Evolutionary conservation across 2,329 filamentous ascomycete genomes (phyloP).

Genomic region (Tolypocladium tundrense): DNA sequence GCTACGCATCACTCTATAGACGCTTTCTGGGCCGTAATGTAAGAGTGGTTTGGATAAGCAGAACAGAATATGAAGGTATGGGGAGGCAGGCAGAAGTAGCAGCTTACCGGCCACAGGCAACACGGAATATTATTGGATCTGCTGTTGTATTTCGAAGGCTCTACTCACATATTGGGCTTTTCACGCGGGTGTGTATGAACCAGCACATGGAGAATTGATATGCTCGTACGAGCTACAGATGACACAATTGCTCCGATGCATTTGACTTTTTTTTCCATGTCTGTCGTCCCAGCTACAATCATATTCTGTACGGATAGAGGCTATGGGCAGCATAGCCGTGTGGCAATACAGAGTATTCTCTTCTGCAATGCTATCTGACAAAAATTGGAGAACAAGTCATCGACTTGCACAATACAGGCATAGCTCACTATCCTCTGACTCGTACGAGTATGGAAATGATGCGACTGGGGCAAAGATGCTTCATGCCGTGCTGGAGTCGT

Average conservation of each 20-base stretch:
- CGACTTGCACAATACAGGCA: background rate
- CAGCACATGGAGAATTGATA: no score
- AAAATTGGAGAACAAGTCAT: background rate
- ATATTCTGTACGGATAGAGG: background rate
- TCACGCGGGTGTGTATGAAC: no score
- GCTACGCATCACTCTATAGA: background rate
- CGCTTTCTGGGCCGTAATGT: background rate
- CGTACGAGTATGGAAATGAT: background rate
- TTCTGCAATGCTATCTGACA: no score
- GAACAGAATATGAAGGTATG: background rate
- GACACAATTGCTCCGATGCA: background rate
- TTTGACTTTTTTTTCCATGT: background rate
- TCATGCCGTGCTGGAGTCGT: background rate
- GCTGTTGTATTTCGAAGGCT: no score
- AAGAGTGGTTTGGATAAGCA: background rate
- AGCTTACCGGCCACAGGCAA: background rate
- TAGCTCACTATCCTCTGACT: background rate
- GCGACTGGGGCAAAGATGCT: background rate
- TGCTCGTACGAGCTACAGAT: no score
- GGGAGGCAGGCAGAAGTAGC: background rate
- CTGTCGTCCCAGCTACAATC: background rate
- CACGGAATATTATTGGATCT: no score
- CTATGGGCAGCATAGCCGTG: no score
- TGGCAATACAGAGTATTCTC: no score
- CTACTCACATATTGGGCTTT: no score